phyloP scores from a whole-genome alignment of 805 yeast species.

The Naumovozyma baii region DNA sequence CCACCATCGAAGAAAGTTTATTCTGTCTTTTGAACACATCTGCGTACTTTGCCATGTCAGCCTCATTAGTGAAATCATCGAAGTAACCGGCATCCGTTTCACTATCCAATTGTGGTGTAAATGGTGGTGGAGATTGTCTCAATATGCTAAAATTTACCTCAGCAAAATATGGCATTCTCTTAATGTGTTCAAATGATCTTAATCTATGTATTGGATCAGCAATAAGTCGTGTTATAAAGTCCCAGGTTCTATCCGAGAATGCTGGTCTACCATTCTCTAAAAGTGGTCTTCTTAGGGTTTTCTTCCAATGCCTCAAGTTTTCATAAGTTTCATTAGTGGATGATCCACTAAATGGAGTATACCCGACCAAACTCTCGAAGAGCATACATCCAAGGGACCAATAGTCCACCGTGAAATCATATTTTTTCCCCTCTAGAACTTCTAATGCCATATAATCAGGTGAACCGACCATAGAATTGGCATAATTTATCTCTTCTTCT shows the following conservation, averaged over 20 bases:
- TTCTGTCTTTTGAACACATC: slow-evolving; percentile 94
- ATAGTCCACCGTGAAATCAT: slow-evolving; percentile 94
- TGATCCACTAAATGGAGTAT: slow-evolving; percentile 93
- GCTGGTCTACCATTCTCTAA: slow-evolving; percentile 86
- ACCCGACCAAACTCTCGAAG: slow-evolving; percentile 92
- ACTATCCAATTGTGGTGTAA: slow-evolving; percentile 90
- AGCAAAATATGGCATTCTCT: slow-evolving; percentile 67
- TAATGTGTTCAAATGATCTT: slow-evolving; percentile 72
- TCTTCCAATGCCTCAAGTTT: slow-evolving; percentile 87
- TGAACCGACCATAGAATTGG: slow-evolving; percentile 93
- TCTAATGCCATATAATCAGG: slow-evolving; percentile 99
- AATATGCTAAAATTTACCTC: slow-evolving; percentile 73
- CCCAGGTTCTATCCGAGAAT: slow-evolving; percentile 96
- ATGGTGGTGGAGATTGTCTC: slow-evolving; percentile 76
- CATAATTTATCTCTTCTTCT: slow-evolving; percentile 68
- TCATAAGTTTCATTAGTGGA: slow-evolving; percentile 91
- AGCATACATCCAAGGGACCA: slow-evolving; percentile 98
- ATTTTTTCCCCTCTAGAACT: slow-evolving; percentile 85
- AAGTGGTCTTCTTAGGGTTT: slow-evolving; percentile 79
- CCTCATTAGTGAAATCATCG: slow-evolving; percentile 93
- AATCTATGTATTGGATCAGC: slow-evolving; percentile 70
- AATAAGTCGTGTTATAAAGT: slow-evolving; percentile 64
- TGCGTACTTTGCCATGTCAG: slow-evolving; percentile 94
- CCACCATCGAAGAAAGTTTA: slow-evolving; percentile 57
- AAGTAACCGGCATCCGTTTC: slow-evolving; percentile 98